Conservation (phyloP, 73 alveolate genomes). For the Blepharisma stoltei region DNA sequence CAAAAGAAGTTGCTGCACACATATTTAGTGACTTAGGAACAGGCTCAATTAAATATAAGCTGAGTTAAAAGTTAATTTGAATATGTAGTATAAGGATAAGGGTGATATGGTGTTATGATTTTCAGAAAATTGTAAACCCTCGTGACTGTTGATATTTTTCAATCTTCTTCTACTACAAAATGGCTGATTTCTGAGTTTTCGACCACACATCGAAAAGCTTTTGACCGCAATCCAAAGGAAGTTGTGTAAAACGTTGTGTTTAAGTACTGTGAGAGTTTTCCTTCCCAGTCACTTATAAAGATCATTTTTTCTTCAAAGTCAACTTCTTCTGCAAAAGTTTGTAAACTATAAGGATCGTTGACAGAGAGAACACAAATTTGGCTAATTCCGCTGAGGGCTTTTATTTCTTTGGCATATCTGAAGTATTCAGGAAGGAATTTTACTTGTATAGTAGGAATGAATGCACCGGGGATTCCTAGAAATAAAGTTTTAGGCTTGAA, state of each 20-base stretch:
- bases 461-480: conserved; percentile 29
- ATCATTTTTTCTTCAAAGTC: background rate
- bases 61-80: background rate
- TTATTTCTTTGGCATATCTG: background rate
- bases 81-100: background rate
- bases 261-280: background rate
- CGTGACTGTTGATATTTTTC: background rate
- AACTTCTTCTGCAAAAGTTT: conserved; percentile 24
- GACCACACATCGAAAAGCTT: conserved; percentile 5
- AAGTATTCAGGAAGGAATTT: background rate
- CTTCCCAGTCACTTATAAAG: background rate
- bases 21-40: background rate
- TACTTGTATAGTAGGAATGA: background rate
- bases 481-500: background rate
- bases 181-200: background rate
- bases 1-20: conserved; percentile 5
- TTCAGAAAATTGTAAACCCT: background rate
- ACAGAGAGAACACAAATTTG: background rate
- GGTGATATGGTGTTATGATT: background rate
- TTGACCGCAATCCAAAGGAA: background rate
- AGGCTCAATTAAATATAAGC: background rate
- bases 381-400: background rate
- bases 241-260: background rate
- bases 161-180: conserved; percentile 11
- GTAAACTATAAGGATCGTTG: background rate